Conservation (phyloP, 2,329 filamentous ascomycete genomes). For the Ciborinia camelliae region DNA sequence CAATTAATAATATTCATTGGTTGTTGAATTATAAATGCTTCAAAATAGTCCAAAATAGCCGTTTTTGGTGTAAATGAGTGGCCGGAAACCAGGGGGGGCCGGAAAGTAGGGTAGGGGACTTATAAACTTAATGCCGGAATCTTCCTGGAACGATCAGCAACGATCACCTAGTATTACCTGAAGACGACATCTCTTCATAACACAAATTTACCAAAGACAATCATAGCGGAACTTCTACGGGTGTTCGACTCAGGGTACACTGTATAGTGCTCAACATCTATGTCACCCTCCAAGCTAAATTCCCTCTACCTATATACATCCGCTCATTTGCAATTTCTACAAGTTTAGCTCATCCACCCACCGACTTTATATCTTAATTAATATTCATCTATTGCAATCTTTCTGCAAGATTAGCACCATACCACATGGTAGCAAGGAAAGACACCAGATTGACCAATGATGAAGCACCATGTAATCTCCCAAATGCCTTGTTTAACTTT, state of each 20-base stretch:
- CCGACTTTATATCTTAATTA: background rate
- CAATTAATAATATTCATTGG: too few species aligned
- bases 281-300: background rate
- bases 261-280: background rate
- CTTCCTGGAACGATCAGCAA: background rate
- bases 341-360: background rate
- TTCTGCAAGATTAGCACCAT: constrained; percentile 65
- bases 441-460: constrained; percentile 73
- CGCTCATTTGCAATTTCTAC: background rate
- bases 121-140: background rate
- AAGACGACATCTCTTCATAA: background rate
- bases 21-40: too few species aligned
- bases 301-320: background rate
- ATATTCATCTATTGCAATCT: constrained; percentile 29
- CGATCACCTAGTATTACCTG: background rate
- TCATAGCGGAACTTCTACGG: background rate
- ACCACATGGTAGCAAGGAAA: constrained; percentile 67
- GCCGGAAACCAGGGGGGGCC: too few species aligned
- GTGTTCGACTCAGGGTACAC: background rate
- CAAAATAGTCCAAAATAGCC: too few species aligned
- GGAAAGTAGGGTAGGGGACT: too few species aligned
- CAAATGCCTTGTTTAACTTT: constrained; percentile 74
- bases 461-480: constrained; percentile 75
- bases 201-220: background rate
- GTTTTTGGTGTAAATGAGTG: too few species aligned